Evolutionary conservation across 202 grass and related monocot genomes (phyloP).

Genomic region (Elaeis oleifera): DNA sequence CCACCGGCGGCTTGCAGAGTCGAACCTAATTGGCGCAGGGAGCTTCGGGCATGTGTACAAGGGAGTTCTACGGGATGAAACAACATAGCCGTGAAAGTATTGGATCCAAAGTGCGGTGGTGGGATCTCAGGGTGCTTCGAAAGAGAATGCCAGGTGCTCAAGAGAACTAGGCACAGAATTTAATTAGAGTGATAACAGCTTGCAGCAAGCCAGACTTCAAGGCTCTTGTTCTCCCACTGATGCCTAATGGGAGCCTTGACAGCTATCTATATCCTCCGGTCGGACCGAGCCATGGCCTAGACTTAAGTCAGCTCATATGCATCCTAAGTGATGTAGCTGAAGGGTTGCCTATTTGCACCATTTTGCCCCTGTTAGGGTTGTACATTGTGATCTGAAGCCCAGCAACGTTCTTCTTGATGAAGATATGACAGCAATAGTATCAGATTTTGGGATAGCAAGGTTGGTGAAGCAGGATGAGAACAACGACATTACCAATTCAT

Average conservation of each 20-base stretch:
- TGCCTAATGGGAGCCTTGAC: slow-evolving; percentile 83
- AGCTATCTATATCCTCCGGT: slow-evolving; percentile 44
- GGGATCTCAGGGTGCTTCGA: slow-evolving; percentile 61
- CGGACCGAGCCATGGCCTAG: slow-evolving; percentile 24
- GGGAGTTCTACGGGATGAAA: slow-evolving; percentile 34
- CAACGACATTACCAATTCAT: slow-evolving; percentile 5
- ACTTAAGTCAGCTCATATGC: slow-evolving; percentile 39
- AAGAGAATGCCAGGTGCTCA: slow-evolving; percentile 80
- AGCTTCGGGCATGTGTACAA: slow-evolving; percentile 51
- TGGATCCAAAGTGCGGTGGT: slow-evolving; percentile 50
- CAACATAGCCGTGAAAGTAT: slow-evolving; percentile 58
- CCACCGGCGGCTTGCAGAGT: slow-evolving; percentile 39
- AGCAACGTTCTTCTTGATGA: slow-evolving; percentile 90
- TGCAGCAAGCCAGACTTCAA: slow-evolving; percentile 86
- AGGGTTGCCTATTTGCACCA: slow-evolving; percentile 85
- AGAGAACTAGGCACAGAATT: slow-evolving; percentile 70
- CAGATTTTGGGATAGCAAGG: slow-evolving; percentile 75
- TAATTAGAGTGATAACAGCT: slow-evolving; percentile 78
- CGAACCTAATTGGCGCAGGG: slow-evolving; percentile 42
- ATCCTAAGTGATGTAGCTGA: slow-evolving; percentile 70
- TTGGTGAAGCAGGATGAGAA: slow-evolving; percentile 35
- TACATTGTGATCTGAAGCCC: slow-evolving; percentile 89
- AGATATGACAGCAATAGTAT: slow-evolving; percentile 77
- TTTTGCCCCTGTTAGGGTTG: slow-evolving; percentile 60
- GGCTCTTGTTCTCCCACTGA: slow-evolving; percentile 81